phyloP scores from a whole-genome alignment of 129 eudicot species.

The Ambrosia artemisiifolia region DNA sequence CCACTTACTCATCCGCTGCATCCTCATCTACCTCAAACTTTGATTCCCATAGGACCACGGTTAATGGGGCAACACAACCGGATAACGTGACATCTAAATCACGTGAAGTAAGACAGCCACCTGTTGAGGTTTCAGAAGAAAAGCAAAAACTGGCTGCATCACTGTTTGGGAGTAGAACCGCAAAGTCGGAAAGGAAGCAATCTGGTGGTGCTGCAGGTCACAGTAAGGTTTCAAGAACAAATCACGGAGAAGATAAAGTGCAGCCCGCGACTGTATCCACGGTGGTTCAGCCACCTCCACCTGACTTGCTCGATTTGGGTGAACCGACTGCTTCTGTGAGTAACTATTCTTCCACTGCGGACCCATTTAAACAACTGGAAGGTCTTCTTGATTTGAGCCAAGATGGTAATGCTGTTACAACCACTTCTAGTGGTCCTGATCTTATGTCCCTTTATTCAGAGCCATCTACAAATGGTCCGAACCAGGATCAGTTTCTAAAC shows the following conservation, averaged over 20 bases:
- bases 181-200: conserved; percentile 57
- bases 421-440: conserved; percentile 52
- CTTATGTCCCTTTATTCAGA: conserved; percentile 62
- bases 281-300: conserved; percentile 52
- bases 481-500: not conserved
- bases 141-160: conserved; percentile 92
- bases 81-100: conserved; percentile 35
- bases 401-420: conserved; percentile 30
- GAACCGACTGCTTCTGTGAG: conserved; percentile 43
- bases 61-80: conserved; percentile 49
- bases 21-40: conserved; percentile 71
- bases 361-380: conserved; percentile 84
- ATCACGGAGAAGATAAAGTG: conserved; percentile 37
- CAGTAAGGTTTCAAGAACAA: conserved; percentile 47
- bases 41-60: conserved; percentile 36
- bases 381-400: conserved; percentile 71
- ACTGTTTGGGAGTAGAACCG: conserved; percentile 65
- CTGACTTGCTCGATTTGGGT: conserved; percentile 85
- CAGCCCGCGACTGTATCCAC: conserved; percentile 26
- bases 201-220: conserved; percentile 46
- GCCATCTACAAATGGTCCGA: conserved; percentile 31
- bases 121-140: conserved; percentile 69
- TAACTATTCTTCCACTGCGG: conserved; percentile 34
- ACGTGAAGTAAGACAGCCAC: conserved; percentile 42
- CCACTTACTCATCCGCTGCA: conserved; percentile 58